Evolutionary conservation across 1,284 basidiomycete genomes (phyloP), one percentile per base, ranked within the genome.

Genomic region (Paramarasmius palmivorus): DNA sequence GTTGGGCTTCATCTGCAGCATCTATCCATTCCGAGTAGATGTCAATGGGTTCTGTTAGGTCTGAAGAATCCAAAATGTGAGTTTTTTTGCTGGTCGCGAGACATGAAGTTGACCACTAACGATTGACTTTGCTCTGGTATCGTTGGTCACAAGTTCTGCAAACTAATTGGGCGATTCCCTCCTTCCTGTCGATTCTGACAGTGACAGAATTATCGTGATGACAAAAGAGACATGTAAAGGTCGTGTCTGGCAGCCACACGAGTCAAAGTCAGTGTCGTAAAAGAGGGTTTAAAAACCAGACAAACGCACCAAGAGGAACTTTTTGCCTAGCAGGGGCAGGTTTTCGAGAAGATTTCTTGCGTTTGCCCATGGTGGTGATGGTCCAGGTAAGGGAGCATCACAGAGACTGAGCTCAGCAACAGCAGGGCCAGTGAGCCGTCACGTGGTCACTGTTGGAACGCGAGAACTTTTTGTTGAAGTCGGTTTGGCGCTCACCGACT

Each of bases 1-100:
- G 78, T 64, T 92, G 88, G 22, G 91, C 92, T 19, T 90, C 88
- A 65, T 94, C 92, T 19, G 90, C 90, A 42, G 92, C 92, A 68
- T 94, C 92, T 60, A 94, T 92, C 92, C 92, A 95, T 65, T 92
- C 89, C 9, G 91, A 92, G 68, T 94, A 95, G 25, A 95, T 90
- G 68, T 95, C 93, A 57, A 95, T 87, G 4, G 93, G 84, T 62
- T 94, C 92, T 1, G 90, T 92, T 46, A 95, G 76, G 65, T 93
- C 91, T 88, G 32, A 14, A 46, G 44, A 62, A 56, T 17, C 29
- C 59, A 51, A 61, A 56, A 61, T 36, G 35, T 53, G 26, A 25
- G 37, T 19, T 37, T 41, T 56, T 59, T 10, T 60, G 49, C 40
- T 45, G 64, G n/a, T 59, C 55, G 23, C 52, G 55, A 55, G 26